These are phyloP conservation scores for Phytopythium mirpurense DNA, from an alignment of 352 stramenopile genomes.

Conservation along the genomic window DNA sequence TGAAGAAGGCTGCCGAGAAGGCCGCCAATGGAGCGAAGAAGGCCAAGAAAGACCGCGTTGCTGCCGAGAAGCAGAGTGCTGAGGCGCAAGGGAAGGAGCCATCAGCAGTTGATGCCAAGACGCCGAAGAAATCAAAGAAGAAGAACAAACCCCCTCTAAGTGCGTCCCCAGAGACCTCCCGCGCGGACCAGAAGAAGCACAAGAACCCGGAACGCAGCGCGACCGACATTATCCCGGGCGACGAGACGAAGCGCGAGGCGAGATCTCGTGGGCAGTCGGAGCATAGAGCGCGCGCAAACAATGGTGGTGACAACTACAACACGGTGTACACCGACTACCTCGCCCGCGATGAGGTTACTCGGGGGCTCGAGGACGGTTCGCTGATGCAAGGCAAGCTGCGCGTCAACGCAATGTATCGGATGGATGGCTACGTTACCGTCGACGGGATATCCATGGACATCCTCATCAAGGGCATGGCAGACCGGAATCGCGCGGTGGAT, in stretches of 20 bases:
- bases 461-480: constrained; percentile 57
- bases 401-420: constrained; percentile 64
- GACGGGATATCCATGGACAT: constrained; percentile 72
- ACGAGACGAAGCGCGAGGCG: neutral
- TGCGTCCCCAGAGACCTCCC: neutral
- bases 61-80: neutral
- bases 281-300: neutral
- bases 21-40: neutral
- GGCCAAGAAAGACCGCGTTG: neutral
- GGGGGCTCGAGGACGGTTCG: constrained; percentile 25
- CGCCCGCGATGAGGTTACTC: constrained; percentile 22
- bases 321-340: constrained; percentile 35
- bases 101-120: constrained; percentile 3
- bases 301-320: constrained; percentile 10
- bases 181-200: constrained; percentile 3
- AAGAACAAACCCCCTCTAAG: neutral
- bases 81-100: neutral
- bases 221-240: neutral
- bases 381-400: constrained; percentile 65
- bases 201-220: neutral
- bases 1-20: neutral
- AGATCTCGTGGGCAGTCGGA: constrained; percentile 3
- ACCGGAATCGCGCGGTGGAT: constrained; percentile 76
- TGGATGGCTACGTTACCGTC: constrained; percentile 76
- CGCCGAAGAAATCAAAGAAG: constrained; percentile 10